Percentiles rank a stretch among this genome's conserved stretches.
Conservation (phyloP, 108 stramenopile species). For the Fragilaria radians region DNA sequence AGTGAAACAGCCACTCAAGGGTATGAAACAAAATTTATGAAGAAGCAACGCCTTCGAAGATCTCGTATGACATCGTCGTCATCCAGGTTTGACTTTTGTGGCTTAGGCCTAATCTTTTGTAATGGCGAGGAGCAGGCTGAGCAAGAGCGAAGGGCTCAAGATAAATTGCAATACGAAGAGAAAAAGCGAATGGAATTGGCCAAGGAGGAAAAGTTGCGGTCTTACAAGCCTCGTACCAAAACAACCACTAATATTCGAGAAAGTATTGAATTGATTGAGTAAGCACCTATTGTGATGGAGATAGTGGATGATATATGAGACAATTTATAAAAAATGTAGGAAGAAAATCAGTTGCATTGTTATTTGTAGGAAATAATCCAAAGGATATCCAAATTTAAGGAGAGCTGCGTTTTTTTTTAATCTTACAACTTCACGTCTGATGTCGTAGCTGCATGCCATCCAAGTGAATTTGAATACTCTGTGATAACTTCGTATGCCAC, state of each 20-base stretch:
- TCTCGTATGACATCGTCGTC: constrained; percentile 17
- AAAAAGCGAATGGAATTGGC: constrained; percentile 32
- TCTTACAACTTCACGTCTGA: too few species aligned
- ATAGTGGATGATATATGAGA: neutral
- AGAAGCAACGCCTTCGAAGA: constrained; percentile 50
- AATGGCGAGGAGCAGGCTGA: constrained; percentile 55
- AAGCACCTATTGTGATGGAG: neutral
- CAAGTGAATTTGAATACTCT: too few species aligned
- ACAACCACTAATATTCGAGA: constrained; percentile 2
- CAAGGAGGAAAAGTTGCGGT: constrained; percentile 41
- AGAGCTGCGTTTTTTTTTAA: too few species aligned
- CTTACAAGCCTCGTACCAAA: neutral
- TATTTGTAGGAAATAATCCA: too few species aligned
- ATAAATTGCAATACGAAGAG: constrained; percentile 37
- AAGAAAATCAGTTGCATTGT: too few species aligned
- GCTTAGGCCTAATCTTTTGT: constrained; percentile 24
- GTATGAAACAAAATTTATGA: constrained; percentile 51
- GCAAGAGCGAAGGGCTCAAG: constrained; percentile 24
- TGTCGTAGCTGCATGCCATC: too few species aligned
- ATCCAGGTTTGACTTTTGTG: constrained; percentile 4
- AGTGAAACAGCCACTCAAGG: constrained; percentile 43
- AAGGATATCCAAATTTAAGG: too few species aligned
- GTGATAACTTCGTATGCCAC: too few species aligned
- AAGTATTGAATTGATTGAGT: constrained; percentile 2
- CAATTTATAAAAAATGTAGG: too few species aligned